A percentile compares a stretch with the other conserved stretches of the same genome.
Conservation (phyloP, 257 asterid species). For the Primulina eburnea region DNA sequence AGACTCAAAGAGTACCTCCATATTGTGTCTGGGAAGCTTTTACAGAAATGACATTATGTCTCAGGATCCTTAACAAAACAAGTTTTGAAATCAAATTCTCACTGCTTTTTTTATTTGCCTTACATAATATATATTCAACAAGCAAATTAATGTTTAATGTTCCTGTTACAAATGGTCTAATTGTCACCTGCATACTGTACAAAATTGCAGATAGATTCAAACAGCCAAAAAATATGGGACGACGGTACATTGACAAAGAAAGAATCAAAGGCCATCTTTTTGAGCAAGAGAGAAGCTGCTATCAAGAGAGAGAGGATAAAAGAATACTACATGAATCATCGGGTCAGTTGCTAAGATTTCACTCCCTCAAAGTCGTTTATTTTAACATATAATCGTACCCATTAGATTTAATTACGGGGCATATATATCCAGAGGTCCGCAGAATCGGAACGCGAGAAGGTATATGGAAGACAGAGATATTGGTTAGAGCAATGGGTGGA, state of each 20-base stretch:
- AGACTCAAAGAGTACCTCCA: no score
- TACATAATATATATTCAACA: slow-evolving; percentile 1
- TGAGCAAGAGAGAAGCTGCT: slow-evolving; percentile 67
- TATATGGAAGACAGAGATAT: slow-evolving; percentile 51
- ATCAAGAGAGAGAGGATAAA: slow-evolving; percentile 66
- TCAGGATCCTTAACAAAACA: neutral
- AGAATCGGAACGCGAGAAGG: slow-evolving; percentile 68
- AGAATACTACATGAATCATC: slow-evolving; percentile 76
- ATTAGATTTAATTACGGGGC: slow-evolving; percentile 10
- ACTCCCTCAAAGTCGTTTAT: slow-evolving; percentile 4
- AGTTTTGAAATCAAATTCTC: neutral
- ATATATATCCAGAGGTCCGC: slow-evolving; percentile 68
- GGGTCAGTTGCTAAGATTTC: slow-evolving; percentile 48
- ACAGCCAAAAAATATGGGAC: slow-evolving; percentile 85
- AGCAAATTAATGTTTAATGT: neutral
- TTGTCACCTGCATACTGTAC: neutral
- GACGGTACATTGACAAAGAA: slow-evolving; percentile 60
- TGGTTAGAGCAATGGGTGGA: slow-evolving; percentile 96
- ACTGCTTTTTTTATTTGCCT: neutral
- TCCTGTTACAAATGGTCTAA: slow-evolving; percentile 6
- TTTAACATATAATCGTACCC: neutral
- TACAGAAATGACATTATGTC: neutral
- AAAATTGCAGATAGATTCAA: slow-evolving; percentile 57
- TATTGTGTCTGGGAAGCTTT: neutral
- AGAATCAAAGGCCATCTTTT: slow-evolving; percentile 49